Evolutionary conservation across 768 basidiomycete species (phyloP), one percentile per base, ranked within the genome.

Genomic region (Kwoniella botswanensis): DNA sequence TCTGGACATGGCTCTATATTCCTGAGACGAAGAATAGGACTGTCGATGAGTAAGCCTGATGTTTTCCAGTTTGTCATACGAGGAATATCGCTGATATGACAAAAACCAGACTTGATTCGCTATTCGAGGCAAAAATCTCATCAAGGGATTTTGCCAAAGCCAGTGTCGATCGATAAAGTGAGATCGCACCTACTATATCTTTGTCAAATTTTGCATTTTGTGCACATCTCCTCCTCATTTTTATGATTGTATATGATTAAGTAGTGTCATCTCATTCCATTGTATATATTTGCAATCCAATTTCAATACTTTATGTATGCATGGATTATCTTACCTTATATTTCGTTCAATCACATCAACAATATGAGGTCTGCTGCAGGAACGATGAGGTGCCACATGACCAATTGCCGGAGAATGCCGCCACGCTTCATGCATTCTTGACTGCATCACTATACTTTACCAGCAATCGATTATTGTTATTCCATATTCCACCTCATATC

Each of bases 11-110:
- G 13, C 64, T 67, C 21, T 72, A 50, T 44, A 54, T 72, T 18
- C 71, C 71, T 2, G 71, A 72, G 61, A 70, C 68, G 18, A 60
- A 53, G 22, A 53, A 55, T 21, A 55, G 61, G 62, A 70, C 56
- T n/a, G 63, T 69, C 22, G 71, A 63, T 41, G 61, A 70, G 68
- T 61, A 21, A 61, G 67, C 62, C 15, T 35, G 3, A 35, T 4
- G 35, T 35, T 35, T 9, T 50, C 46, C 46, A 17, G 46, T 18
- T 3, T 35, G 41, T 22, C 50, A n/a, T 55, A 15, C 17, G 15
- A 52, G 50, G 11, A 12, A 18, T 24, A 22, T 12, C 12, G 64
- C 26, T 66, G 65, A 55, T 66, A 13, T 55, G 35, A 35, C 3
- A 35, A 35, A 35, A 55, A 22, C 3, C n/a, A 56, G 61, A n/a